Base-by-base conservation (phyloP, 129 eudicot genomes). In the Flaveria sonorensis region DNA sequence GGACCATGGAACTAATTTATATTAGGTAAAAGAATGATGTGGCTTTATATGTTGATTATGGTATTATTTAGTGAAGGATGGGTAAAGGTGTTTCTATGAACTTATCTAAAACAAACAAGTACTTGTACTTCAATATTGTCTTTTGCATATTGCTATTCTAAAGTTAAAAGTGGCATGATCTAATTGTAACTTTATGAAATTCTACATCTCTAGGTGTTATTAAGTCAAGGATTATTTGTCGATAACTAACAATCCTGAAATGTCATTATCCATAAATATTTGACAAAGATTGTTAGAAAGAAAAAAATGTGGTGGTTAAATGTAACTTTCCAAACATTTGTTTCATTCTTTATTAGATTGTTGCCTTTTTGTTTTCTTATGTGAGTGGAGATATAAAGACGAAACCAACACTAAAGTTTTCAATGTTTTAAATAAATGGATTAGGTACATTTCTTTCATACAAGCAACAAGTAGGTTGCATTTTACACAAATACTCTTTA, bases 251-350 rank as follows among this genome's bases (percentile, higher is more conserved):
- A 79, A 63, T 79, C 71, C 74, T 64, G 67, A 64, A 39, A 79
- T 72, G 83, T 72, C 83, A 79, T 79, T 72, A 79, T 79, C 78
- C 50, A 64, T 62, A 72, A 72, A 72, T 63, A 72, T 64, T 42
- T 79, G 83, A 79, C 68, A 79, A 79, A 72, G 83, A 79, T 72
- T 72, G 83, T 79, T 79, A 79, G 74, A 63, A 64, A 79, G 67
- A 73, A 46, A 72, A 64, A 79, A 48, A 20, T 79, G 83, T 63
- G 73, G 74, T 79, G 79, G 83, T 79, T 79, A 72, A 72, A 64
- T 72, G 83, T 79, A 72, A 72, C 79, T 52, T 72, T 79, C 83
- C 74, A 79, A 60, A 72, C 69, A 63, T 62, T 65, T 72, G 74
- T 64, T 71, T 65, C 83, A 40, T 72, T 79, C 74, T 79, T 64